phyloP scores from a whole-genome alignment of 306 rosid species.

The Prunus dulcis region DNA sequence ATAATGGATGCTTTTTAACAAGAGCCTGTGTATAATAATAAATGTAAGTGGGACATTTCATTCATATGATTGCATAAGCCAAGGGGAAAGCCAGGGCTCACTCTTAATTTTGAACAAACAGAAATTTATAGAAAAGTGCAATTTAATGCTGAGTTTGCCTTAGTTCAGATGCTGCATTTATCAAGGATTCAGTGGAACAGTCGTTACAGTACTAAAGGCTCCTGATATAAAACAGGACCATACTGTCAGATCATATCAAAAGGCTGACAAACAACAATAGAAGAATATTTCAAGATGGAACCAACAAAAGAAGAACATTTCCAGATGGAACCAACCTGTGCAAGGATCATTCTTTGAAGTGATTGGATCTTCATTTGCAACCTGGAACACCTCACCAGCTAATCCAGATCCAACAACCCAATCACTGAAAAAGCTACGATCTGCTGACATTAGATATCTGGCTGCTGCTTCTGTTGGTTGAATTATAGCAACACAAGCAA shows the following conservation, averaged over 20 bases:
- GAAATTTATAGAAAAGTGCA: constrained; percentile 31
- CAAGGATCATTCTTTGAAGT: constrained; percentile 32
- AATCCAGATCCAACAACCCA: constrained; percentile 73
- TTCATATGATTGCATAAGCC: constrained; percentile 36
- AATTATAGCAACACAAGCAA: constrained; percentile 87
- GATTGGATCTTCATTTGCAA: constrained; percentile 36
- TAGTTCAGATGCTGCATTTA: neutral
- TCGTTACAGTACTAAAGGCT: neutral
- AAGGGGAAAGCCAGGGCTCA: constrained; percentile 33
- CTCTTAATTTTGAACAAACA: constrained; percentile 35
- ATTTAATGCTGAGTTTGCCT: neutral
- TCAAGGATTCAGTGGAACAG: neutral
- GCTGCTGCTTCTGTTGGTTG: constrained; percentile 89
- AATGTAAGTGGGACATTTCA: constrained; percentile 29
- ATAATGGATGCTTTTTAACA: neutral
- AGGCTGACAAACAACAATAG: neutral
- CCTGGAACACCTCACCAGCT: constrained; percentile 35
- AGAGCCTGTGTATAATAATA: neutral
- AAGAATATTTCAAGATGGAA: constrained; percentile 20
- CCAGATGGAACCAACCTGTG: constrained; percentile 52
- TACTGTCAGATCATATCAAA: constrained; percentile 22
- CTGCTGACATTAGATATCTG: constrained; percentile 88
- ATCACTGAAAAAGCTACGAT: constrained; percentile 82
- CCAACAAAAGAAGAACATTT: neutral
- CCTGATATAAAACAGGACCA: neutral